These are phyloP conservation scores for Starmera caribaea DNA, from an alignment of 805 yeast species.

Conservation along the genomic window DNA sequence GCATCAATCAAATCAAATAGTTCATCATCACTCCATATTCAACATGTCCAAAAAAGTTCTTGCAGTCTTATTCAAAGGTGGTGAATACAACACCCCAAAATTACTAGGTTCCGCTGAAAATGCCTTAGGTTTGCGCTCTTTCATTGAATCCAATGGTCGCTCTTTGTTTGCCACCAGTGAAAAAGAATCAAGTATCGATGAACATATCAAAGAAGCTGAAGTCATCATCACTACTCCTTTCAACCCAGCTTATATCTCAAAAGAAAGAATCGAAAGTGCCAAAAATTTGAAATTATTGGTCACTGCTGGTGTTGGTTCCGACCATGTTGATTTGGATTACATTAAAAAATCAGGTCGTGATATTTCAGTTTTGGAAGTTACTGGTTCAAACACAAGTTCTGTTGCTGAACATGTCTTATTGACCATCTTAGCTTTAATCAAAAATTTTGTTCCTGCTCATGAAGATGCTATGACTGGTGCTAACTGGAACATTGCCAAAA, in stretches of 20 bases:
- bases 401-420: conserved; percentile 77
- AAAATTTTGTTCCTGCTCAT: conserved; percentile 76
- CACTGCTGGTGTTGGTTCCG: conserved; percentile 84
- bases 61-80: conserved; percentile 22
- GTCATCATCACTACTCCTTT: conserved; percentile 75
- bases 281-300: conserved; percentile 59
- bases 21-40: too few species aligned
- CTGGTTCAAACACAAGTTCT: conserved; percentile 72
- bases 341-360: conserved; percentile 46
- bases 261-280: conserved; percentile 58
- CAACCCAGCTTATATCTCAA: conserved; percentile 69
- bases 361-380: conserved; percentile 68
- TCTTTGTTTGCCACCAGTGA: conserved; percentile 53
- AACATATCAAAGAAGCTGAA: conserved; percentile 62
- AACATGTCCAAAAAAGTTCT: conserved; percentile 10
- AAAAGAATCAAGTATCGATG: conserved; percentile 61
- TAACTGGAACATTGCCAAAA: conserved; percentile 67
- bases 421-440: conserved; percentile 60
- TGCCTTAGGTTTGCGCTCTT: conserved; percentile 60
- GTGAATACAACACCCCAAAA: conserved; percentile 26
- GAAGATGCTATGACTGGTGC: conserved; percentile 49
- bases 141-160: conserved; percentile 60
- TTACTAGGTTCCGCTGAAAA: conserved; percentile 67
- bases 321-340: conserved; percentile 66
- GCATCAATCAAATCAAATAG: not conserved